Evolutionary conservation across 2,329 filamentous ascomycete species (phyloP).

Genomic region (Fusarium xylarioides): DNA sequence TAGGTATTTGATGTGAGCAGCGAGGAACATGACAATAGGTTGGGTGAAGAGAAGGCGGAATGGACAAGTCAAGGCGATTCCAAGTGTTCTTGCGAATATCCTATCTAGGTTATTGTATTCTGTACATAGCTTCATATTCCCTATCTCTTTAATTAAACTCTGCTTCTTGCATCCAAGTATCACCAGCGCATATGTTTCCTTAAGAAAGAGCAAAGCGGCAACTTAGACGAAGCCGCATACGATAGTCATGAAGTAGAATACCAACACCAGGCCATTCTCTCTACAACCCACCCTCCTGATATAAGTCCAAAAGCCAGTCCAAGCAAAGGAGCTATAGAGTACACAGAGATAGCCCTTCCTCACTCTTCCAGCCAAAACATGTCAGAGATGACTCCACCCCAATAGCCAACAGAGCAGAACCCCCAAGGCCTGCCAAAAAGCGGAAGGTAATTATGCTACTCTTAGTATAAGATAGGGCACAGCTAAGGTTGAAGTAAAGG

Average conservation of each 20-base stretch:
- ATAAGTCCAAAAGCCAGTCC: conserved; percentile 51
- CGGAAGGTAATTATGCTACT: not conserved
- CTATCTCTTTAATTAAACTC: conserved; percentile 27
- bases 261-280: conserved; percentile 67
- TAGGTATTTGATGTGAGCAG: not conserved
- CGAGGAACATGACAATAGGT: not conserved
- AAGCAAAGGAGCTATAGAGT: conserved; percentile 40
- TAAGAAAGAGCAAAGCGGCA: not conserved
- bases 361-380: not conserved
- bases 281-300: conserved; percentile 68
- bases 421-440: not conserved
- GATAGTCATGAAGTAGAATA: conserved; percentile 59
- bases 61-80: not conserved
- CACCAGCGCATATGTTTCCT: not conserved
- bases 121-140: not conserved
- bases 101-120: not conserved
- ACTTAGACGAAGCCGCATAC: not conserved
- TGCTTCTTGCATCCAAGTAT: not conserved
- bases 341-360: not conserved
- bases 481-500: not conserved
- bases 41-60: not conserved
- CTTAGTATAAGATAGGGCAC: not conserved
- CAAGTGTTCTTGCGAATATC: not conserved
- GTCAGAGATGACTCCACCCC: not conserved
- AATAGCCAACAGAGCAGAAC: not conserved